Base-by-base conservation (phyloP, 2,329 filamentous ascomycete species). In the Coniochaeta ligniaria region DNA sequence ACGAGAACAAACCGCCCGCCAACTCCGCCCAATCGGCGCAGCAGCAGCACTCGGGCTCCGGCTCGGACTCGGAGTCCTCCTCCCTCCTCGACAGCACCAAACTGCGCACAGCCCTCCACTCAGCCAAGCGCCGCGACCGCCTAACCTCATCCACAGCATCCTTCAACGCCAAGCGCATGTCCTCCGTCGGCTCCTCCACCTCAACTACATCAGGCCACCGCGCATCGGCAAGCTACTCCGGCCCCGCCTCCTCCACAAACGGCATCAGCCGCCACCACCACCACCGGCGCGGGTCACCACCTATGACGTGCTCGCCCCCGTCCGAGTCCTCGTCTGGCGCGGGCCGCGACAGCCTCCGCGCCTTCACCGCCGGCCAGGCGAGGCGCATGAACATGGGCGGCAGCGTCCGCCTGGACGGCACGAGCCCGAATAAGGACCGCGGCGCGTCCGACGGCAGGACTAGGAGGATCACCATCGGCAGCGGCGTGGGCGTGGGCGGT, bases 301-400 rank as follows among this genome's bases (percentile, higher is more conserved):
- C 83, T 16, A 77, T 85, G 66, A 70, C 75, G 36, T 84, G 80
- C 70, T 81, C 80, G 38, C 78, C 82, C 1, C 72, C 75, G 3
- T 60, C 62, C 36, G 64, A 22, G 59, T 60, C 33, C 57, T 50
- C 43, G 8, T 26, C 59, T 16, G 58, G 64, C 6, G 56, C 57
- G 2, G 60, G 59, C 16, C 60, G 60, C 11, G 36, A 45, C 35
- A 14, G 16, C 16, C 17, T 58, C 28, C 60, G 66, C 41, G 69
- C 72, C 3, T 75, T 85, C 63, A 84, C 82, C 12, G 73, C 79
- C 1, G 82, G 81, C 2, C 83, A 86, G 67, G 83, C 82, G 24
- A 72, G 83, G 59, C 76, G 83, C 54, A 85, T 86, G 82, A 81
- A 83, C 65, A 70, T 85, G 61, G 76, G 78, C 38, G 76, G 75